These are phyloP conservation scores for Phaseolus coccineus DNA, from an alignment of 331 rosid species.

Conservation along the genomic window DNA sequence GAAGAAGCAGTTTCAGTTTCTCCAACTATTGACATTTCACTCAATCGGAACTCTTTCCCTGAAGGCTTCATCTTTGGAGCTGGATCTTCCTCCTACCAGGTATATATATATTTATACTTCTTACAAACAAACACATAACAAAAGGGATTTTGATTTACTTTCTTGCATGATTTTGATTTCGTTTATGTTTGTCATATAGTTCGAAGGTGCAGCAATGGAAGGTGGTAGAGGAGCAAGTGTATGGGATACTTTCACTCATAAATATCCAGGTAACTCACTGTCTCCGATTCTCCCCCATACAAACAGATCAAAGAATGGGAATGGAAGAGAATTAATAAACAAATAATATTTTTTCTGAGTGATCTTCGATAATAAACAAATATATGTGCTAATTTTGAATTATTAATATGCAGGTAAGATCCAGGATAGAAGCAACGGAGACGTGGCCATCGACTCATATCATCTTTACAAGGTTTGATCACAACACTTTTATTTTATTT, in stretches of 20 bases:
- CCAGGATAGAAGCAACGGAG: slow-evolving; percentile 6
- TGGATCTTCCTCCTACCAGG: neutral
- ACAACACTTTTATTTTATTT: neutral
- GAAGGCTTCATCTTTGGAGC: neutral
- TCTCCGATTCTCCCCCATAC: no score
- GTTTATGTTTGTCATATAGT: neutral
- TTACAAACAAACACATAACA: neutral
- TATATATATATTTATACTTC: neutral
- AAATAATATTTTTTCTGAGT: neutral
- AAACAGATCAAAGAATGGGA: no score
- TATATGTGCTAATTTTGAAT: neutral
- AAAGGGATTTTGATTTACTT: neutral
- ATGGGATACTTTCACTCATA: slow-evolving; percentile 10
- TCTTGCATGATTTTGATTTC: neutral
- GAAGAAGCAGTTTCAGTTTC: neutral
- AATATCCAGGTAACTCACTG: neutral
- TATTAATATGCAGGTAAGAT: neutral
- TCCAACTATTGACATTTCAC: slow-evolving; percentile 1
- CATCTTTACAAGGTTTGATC: neutral
- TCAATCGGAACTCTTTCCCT: neutral
- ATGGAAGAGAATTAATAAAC: no score
- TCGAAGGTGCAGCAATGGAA: slow-evolving; percentile 19
- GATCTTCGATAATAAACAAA: neutral
- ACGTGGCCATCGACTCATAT: slow-evolving; percentile 1
- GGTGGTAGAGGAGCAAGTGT: slow-evolving; percentile 11